Evolutionary conservation across 495 filamentous ascomycete species (phyloP).

Genomic region (Neurospora tetrasperma): DNA sequence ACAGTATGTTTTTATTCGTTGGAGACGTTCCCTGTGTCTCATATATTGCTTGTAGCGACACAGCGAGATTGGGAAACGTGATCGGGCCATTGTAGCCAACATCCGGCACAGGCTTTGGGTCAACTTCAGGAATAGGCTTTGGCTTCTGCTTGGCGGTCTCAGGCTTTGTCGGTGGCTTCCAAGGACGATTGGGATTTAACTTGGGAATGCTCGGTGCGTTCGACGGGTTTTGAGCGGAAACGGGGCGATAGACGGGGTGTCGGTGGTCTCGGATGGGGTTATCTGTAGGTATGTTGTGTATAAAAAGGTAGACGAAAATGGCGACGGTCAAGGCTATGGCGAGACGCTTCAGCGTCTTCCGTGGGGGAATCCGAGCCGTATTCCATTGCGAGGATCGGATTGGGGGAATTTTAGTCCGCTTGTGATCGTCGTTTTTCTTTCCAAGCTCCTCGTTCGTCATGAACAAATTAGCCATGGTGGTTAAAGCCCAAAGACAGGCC

Average conservation of each 20-base stretch:
- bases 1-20: conserved; percentile 46
- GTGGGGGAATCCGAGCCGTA: conserved; percentile 22
- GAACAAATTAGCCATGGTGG: conserved; percentile 16
- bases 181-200: conserved; percentile 9
- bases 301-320: conserved; percentile 30
- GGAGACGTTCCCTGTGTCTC: conserved; percentile 24
- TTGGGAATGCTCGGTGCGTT: conserved; percentile 13
- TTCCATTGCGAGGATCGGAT: conserved; percentile 23
- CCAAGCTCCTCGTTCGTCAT: conserved; percentile 33
- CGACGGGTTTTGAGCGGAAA: conserved; percentile 11
- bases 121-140: neutral
- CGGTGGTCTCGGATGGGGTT: conserved; percentile 19
- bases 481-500: neutral
- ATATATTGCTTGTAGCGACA: conserved; percentile 28
- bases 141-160: neutral
- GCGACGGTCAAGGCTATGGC: conserved; percentile 21
- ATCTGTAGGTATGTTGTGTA: conserved; percentile 34
- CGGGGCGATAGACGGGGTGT: conserved; percentile 19
- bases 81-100: conserved; percentile 31
- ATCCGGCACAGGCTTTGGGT: conserved; percentile 1
- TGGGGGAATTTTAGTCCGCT: conserved; percentile 17
- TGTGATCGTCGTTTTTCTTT: conserved; percentile 44
- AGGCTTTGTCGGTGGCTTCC: conserved; percentile 3
- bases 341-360: conserved; percentile 31
- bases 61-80: conserved; percentile 25